Evolutionary conservation across 148 eudicot species (phyloP).

Genomic region (Rhododendron williamsianum): DNA sequence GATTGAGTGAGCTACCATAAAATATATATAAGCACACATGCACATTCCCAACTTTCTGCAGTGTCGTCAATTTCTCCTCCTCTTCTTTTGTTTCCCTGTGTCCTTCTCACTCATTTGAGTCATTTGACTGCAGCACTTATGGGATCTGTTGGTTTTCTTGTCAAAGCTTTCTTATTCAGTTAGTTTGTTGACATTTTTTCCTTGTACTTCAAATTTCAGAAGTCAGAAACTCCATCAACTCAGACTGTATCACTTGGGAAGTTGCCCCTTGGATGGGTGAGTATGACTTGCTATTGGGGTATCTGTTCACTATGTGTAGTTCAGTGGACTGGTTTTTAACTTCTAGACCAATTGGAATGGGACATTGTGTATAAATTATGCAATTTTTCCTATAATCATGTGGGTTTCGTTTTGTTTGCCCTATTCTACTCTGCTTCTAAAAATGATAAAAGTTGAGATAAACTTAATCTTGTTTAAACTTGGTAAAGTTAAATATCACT

Average conservation of each 20-base stretch:
- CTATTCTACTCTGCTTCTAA: not conserved
- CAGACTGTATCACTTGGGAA: slow-evolving; percentile 27
- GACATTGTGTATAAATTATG: too few species aligned
- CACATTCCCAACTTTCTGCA: not conserved
- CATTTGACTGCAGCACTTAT: not conserved
- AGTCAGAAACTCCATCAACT: slow-evolving; percentile 35
- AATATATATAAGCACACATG: not conserved
- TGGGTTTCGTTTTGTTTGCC: not conserved
- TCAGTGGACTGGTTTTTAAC: not conserved
- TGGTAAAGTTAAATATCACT: not conserved
- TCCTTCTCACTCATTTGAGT: not conserved
- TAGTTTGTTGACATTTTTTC: slow-evolving; percentile 7
- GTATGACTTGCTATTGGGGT: slow-evolving; percentile 21
- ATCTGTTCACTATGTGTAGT: not conserved
- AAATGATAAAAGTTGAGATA: not conserved
- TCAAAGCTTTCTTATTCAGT: not conserved
- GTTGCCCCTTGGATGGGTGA: slow-evolving; percentile 85
- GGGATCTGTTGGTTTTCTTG: not conserved
- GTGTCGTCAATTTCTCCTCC: not conserved
- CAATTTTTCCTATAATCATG: not conserved
- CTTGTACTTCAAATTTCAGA: slow-evolving; percentile 37
- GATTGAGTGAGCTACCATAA: not conserved
- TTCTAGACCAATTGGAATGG: not conserved
- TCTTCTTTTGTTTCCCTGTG: not conserved
- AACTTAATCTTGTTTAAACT: not conserved